phyloP scores from a whole-genome alignment of 2,329 filamentous ascomycete genomes.

The Alternaria sp. region DNA sequence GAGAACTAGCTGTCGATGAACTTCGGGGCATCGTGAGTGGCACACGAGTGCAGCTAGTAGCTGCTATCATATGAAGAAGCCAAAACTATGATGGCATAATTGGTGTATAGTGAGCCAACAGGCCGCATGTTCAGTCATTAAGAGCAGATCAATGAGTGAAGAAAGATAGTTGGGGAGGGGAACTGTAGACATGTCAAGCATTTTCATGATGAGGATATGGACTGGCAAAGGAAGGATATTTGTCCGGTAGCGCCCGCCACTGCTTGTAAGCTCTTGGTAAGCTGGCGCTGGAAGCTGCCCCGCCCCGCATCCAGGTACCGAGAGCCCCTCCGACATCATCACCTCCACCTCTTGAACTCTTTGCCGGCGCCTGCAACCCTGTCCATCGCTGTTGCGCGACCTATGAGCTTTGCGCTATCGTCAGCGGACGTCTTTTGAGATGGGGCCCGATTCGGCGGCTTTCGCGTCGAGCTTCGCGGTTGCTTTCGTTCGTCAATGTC shows the following conservation, averaged over 20 bases:
- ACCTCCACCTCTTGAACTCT: constrained; percentile 14
- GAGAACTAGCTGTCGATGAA: background rate
- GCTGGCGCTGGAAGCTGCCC: constrained; percentile 9
- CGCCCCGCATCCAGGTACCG: constrained; percentile 24
- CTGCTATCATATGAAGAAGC: background rate
- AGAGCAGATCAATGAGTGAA: background rate
- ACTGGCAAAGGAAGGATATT: background rate
- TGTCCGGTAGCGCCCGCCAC: background rate
- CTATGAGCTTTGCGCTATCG: constrained; percentile 11
- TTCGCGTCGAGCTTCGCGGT: constrained; percentile 5
- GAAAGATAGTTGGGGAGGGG: background rate
- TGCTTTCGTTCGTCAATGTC: background rate
- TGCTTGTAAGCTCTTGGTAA: constrained; percentile 21
- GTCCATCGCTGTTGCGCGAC: background rate
- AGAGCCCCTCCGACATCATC: constrained; percentile 15
- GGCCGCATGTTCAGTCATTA: background rate
- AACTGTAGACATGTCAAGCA: background rate
- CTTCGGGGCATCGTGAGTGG: background rate
- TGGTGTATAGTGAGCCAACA: background rate
- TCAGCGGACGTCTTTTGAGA: constrained; percentile 2
- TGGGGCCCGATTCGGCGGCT: background rate
- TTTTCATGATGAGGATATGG: background rate
- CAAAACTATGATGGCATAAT: background rate
- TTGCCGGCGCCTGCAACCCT: constrained; percentile 7
- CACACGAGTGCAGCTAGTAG: background rate